These are phyloP conservation scores for Metarhizium rileyi DNA, from an alignment of 2,329 filamentous ascomycete genomes.

Conservation along the genomic window DNA sequence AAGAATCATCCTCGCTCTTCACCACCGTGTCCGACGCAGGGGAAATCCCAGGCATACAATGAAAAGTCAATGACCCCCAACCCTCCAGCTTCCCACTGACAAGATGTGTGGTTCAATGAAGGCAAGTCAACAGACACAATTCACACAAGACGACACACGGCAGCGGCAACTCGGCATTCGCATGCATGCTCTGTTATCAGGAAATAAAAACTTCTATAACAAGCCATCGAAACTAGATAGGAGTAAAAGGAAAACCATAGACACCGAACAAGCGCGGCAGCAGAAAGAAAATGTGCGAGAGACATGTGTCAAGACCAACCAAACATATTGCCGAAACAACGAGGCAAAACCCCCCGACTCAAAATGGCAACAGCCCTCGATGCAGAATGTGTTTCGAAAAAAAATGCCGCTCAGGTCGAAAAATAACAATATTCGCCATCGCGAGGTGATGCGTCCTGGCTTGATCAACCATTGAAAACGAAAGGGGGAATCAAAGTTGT, in stretches of 20 bases:
- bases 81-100: no score
- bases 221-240: slow-evolving; percentile 1
- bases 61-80: no score
- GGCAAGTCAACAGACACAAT: neutral
- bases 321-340: neutral
- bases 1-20: no score
- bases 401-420: neutral
- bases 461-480: slow-evolving; percentile 1
- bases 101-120: no score
- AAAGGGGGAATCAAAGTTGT: slow-evolving; percentile 8
- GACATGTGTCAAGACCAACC: neutral
- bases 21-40: no score
- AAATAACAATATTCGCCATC: neutral
- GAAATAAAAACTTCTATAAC: slow-evolving; percentile 1
- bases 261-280: neutral
- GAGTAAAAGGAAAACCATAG: neutral
- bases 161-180: neutral
- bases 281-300: neutral
- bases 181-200: neutral
- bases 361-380: neutral
- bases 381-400: neutral
- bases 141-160: neutral
- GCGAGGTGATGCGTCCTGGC: neutral
- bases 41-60: no score
- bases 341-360: neutral